Evolutionary conservation across 148 eudicot genomes (phyloP).

Genomic region (Linanthus parryae): DNA sequence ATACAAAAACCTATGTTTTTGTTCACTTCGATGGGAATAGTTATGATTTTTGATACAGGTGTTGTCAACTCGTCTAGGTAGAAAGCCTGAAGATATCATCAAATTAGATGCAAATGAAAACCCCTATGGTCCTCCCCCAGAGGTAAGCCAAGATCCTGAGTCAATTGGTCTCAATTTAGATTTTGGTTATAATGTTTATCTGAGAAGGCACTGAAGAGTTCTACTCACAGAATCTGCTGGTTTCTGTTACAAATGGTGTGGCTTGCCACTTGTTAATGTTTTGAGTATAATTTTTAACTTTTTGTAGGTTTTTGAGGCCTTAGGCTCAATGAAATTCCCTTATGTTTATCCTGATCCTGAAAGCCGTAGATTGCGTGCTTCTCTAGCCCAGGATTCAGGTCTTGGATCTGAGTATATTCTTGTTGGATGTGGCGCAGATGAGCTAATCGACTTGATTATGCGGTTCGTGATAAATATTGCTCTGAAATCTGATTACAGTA

Average conservation of each 20-base stretch:
- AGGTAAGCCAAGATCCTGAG: too few relatives aligned
- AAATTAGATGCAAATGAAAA: constrained; percentile 97
- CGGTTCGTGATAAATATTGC: constrained; percentile 74
- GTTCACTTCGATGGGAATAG: background rate
- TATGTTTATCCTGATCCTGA: constrained; percentile 96
- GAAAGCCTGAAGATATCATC: constrained; percentile 90
- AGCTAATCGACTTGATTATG: constrained; percentile 95
- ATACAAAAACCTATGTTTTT: too few relatives aligned
- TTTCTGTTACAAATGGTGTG: too few relatives aligned
- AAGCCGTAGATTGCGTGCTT: constrained; percentile 85
- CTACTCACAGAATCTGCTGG: too few relatives aligned
- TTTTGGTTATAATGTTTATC: too few relatives aligned
- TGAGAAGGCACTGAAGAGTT: too few relatives aligned
- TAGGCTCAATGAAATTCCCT: constrained; percentile 78
- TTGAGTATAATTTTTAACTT: constrained; percentile 1
- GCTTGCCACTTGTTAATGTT: background rate
- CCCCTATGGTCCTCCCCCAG: constrained; percentile 98
- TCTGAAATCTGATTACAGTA: background rate
- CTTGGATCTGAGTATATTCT: constrained; percentile 83
- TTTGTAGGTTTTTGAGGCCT: constrained; percentile 80
- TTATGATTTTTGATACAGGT: constrained; percentile 41
- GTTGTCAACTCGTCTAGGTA: constrained; percentile 85
- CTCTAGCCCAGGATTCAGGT: constrained; percentile 91
- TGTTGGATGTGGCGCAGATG: constrained; percentile 96
- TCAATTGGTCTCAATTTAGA: too few relatives aligned